A percentile compares a stretch with the other conserved stretches of the same genome.
phyloP scores from a whole-genome alignment of 257 asterid species.

The Solanum piurae region DNA sequence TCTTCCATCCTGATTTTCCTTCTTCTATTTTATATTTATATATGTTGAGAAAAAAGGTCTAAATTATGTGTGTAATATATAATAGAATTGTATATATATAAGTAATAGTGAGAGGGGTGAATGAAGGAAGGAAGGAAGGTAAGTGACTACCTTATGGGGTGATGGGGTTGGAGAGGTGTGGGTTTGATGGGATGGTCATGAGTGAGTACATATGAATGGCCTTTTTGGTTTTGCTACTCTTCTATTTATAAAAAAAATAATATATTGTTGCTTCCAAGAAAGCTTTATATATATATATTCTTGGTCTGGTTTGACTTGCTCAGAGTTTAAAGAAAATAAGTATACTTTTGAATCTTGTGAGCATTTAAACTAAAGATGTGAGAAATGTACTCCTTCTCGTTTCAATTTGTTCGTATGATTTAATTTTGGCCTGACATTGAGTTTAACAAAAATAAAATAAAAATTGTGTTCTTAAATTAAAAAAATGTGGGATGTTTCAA shows the following conservation, averaged over 20 bases:
- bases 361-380: no score
- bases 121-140: neutral
- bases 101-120: no score
- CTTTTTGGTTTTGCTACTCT: neutral
- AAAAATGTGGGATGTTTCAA: neutral
- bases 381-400: no score
- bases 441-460: no score
- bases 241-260: neutral
- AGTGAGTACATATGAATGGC: neutral
- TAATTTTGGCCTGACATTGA: no score
- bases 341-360: no score
- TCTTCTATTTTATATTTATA: neutral
- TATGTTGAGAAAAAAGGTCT: neutral
- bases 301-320: neutral
- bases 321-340: neutral
- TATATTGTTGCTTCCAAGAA: neutral
- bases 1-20: constrained; percentile 1
- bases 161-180: neutral
- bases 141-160: neutral
- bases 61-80: neutral
- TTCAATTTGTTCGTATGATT: no score
- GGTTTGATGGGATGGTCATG: neutral
- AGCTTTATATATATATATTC: neutral
- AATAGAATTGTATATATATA: neutral
- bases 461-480: no score